Evolutionary conservation across 805 yeast genomes (phyloP), one percentile per base, ranked within the genome.

Genomic region (Kurtzmaniella cleridarum): DNA sequence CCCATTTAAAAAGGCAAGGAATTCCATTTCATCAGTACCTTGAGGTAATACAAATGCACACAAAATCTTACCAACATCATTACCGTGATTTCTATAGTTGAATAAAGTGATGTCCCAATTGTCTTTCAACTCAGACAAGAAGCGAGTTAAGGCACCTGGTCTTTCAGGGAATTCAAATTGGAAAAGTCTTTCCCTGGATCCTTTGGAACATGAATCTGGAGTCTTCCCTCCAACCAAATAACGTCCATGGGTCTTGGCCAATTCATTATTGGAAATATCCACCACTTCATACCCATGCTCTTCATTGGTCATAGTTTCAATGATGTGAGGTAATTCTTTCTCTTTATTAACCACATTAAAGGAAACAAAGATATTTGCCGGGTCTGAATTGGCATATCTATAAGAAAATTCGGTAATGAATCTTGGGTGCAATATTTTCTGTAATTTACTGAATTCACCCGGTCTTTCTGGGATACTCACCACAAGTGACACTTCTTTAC

Each of bases 41-140:
- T 77, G 75, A 2, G 98, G 96, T 18, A 90, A 88, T 36, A 81
- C 80, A 41, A 95, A 75, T 30, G 96, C 99, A 32, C 95, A 91
- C 44, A 93, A 71, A 1, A 93, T 87, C 60, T 88, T 88, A 34
- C 95, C 98, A 34, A 93, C 75, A 57, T 93, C 99, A 37, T 91
- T 81, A 30, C 99, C 99, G 51, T 89, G 95, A 66, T 93, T 89
- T 71, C 99, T 80, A 64, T 93, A 93, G 62, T 93, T 96, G 81
- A 93, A 93, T 52, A 93, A 65, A 1, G 97, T 84, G 45, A 93
- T 78, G 57, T 93, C 93, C 97, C 98, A 93, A 36, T 80, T 79
- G 18, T 74, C 72, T 53, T 82, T 78, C 56, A 93, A 63, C 13
- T 81, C 73, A 20, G 73, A 75, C 53, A 93, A 72, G 66, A 93